Conservation (phyloP, 257 asterid genomes). For the Lantana camara region DNA sequence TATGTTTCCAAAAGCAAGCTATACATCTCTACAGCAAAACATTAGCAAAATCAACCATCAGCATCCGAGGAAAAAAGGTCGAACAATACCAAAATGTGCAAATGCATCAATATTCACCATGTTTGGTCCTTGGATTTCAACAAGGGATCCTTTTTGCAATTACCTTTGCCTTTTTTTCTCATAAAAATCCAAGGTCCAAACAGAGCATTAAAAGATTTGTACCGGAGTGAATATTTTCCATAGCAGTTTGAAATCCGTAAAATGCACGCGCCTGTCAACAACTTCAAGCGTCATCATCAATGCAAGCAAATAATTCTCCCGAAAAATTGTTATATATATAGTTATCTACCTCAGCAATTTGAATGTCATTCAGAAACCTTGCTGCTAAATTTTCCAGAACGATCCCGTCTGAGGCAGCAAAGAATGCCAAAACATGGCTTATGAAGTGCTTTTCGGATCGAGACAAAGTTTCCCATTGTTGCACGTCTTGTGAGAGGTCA, state of each 20-base stretch:
- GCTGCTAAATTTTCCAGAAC: slow-evolving; percentile 83
- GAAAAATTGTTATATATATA: not conserved
- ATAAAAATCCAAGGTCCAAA: too few species aligned
- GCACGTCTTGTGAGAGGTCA: slow-evolving; percentile 77
- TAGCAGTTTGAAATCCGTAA: slow-evolving; percentile 83
- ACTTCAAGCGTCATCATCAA: slow-evolving; percentile 27
- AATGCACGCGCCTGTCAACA: slow-evolving; percentile 75
- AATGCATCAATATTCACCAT: not conserved
- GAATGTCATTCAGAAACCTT: slow-evolving; percentile 71
- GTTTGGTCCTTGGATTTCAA: too few species aligned
- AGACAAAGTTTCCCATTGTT: slow-evolving; percentile 73
- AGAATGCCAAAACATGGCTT: slow-evolving; percentile 74
- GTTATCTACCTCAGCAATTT: slow-evolving; percentile 67
- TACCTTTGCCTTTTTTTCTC: too few species aligned
- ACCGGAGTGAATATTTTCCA: slow-evolving; percentile 90
- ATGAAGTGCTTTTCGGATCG: slow-evolving; percentile 65
- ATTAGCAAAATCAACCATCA: slow-evolving; percentile 30
- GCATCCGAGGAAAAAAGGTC: slow-evolving; percentile 26
- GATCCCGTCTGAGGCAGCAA: slow-evolving; percentile 86
- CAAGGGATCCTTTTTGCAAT: too few species aligned
- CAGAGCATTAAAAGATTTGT: slow-evolving; percentile 24
- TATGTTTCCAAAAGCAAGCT: slow-evolving; percentile 85
- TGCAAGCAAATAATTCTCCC: not conserved
- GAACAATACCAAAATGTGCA: not conserved
- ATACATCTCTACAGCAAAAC: slow-evolving; percentile 65